Evolutionary conservation across 2,329 filamentous ascomycete genomes (phyloP).

Genomic region (Fulvia fulva): DNA sequence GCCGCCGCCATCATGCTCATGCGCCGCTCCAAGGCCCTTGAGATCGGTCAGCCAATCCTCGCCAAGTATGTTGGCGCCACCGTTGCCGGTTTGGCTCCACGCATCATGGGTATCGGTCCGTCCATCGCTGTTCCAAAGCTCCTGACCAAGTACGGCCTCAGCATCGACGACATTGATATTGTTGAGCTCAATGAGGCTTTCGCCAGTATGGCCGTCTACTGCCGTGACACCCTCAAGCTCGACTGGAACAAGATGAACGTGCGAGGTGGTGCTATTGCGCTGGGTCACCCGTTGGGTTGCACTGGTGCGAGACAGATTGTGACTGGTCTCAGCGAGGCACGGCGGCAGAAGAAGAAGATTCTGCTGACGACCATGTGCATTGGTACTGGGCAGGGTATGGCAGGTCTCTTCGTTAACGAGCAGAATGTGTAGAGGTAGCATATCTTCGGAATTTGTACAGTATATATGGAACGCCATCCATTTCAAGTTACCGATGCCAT

Average conservation of each 20-base stretch:
- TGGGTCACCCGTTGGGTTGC: slow-evolving; percentile 76
- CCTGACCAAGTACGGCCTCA: slow-evolving; percentile 71
- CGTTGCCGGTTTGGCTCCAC: slow-evolving; percentile 80
- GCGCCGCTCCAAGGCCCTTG: slow-evolving; percentile 85
- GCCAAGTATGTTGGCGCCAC: slow-evolving; percentile 94
- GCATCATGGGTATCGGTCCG: slow-evolving; percentile 95
- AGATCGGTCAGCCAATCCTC: slow-evolving; percentile 83
- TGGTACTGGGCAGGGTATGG: slow-evolving; percentile 65
- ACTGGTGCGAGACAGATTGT: slow-evolving; percentile 80
- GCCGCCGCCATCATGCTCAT: slow-evolving; percentile 86
- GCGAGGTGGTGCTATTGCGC: slow-evolving; percentile 74
- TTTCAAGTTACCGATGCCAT: too few relatives aligned
- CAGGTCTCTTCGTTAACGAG: slow-evolving; percentile 63
- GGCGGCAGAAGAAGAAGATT: slow-evolving; percentile 33
- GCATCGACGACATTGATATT: slow-evolving; percentile 78
- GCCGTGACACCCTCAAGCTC: slow-evolving; percentile 59
- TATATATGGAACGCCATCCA: too few relatives aligned
- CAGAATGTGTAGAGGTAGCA: slow-evolving; percentile 35
- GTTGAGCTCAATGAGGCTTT: slow-evolving; percentile 98
- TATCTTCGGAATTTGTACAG: not conserved
- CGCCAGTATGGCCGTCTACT: slow-evolving; percentile 96
- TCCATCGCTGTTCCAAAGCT: slow-evolving; percentile 74
- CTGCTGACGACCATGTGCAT: slow-evolving; percentile 88
- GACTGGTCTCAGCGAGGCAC: slow-evolving; percentile 56
- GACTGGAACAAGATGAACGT: slow-evolving; percentile 76